Conservation (phyloP, 2,329 filamentous ascomycete genomes). For the Penicillium sp. region DNA sequence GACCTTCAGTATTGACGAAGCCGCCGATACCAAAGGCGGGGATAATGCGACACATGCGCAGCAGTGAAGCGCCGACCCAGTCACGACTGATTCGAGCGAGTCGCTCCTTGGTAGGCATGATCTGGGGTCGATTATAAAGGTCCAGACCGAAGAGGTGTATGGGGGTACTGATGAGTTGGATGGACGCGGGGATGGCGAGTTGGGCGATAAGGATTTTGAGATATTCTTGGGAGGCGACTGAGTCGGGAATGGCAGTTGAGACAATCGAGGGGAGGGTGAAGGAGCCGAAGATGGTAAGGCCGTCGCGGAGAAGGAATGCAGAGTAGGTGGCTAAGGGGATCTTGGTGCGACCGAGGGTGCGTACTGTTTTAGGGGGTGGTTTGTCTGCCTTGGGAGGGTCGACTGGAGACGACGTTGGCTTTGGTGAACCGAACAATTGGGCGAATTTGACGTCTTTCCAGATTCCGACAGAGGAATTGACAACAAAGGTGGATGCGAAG, state of each 20-base stretch:
- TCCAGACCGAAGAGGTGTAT: slow-evolving; percentile 80
- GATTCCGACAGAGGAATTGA: slow-evolving; percentile 72
- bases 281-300: slow-evolving; percentile 71
- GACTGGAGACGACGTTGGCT: not conserved
- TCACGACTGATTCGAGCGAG: slow-evolving; percentile 64
- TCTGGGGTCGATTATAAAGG: slow-evolving; percentile 67
- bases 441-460: slow-evolving; percentile 87
- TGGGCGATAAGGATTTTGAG: slow-evolving; percentile 83
- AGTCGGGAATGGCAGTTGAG: slow-evolving; percentile 57
- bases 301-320: slow-evolving; percentile 77
- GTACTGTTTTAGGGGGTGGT: slow-evolving; percentile 21
- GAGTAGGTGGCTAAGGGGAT: slow-evolving; percentile 49
- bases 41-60: slow-evolving; percentile 77
- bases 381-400: slow-evolving; percentile 12
- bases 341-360: slow-evolving; percentile 27
- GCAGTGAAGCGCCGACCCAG: slow-evolving; percentile 70
- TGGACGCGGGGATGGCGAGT: slow-evolving; percentile 71
- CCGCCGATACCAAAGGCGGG: slow-evolving; percentile 86
- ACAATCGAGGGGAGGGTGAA: slow-evolving; percentile 33
- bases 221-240: slow-evolving; percentile 77
- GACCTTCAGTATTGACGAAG: slow-evolving; percentile 65
- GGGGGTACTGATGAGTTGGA: slow-evolving; percentile 77
- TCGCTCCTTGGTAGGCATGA: slow-evolving; percentile 54
- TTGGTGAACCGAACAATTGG: slow-evolving; percentile 59
- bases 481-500: slow-evolving; percentile 70